Evolutionary conservation across 495 filamentous ascomycete species (phyloP).

Genomic region (Penicillium canariense): DNA sequence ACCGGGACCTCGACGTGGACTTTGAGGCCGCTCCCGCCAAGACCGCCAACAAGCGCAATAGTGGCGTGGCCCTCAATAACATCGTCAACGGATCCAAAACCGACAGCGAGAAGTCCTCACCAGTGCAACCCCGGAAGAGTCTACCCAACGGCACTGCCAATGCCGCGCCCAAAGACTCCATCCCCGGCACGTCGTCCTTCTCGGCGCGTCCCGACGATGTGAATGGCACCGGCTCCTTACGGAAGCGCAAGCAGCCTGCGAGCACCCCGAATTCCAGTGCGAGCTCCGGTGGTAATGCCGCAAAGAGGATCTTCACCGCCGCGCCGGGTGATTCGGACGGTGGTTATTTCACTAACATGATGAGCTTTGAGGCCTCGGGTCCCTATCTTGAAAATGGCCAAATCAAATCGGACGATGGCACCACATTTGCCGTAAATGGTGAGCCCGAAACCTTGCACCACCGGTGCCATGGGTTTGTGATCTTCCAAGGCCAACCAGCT

Average conservation of each 20-base stretch:
- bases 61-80: constrained; percentile 25
- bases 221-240: constrained; percentile 45
- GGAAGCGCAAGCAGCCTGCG: constrained; percentile 79
- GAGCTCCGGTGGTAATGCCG: constrained; percentile 32
- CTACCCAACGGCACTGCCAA: constrained; percentile 34
- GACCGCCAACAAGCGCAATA: constrained; percentile 43
- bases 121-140: constrained; percentile 42
- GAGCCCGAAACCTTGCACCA: constrained; percentile 42
- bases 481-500: neutral
- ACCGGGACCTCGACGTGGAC: constrained; percentile 88
- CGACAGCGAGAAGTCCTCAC: constrained; percentile 44
- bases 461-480: constrained; percentile 15
- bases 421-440: constrained; percentile 81
- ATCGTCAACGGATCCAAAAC: constrained; percentile 35
- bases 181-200: constrained; percentile 65
- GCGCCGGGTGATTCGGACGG: constrained; percentile 41
- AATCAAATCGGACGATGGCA: constrained; percentile 88
- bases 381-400: constrained; percentile 71
- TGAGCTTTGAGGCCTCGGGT: constrained; percentile 73
- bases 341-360: constrained; percentile 67
- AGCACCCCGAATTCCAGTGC: constrained; percentile 41
- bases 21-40: constrained; percentile 53
- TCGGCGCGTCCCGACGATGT: constrained; percentile 48
- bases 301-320: constrained; percentile 45
- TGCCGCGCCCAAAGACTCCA: constrained; percentile 47